phyloP scores from a whole-genome alignment of 164 flowering plant genomes.

The Stephania japonica region DNA sequence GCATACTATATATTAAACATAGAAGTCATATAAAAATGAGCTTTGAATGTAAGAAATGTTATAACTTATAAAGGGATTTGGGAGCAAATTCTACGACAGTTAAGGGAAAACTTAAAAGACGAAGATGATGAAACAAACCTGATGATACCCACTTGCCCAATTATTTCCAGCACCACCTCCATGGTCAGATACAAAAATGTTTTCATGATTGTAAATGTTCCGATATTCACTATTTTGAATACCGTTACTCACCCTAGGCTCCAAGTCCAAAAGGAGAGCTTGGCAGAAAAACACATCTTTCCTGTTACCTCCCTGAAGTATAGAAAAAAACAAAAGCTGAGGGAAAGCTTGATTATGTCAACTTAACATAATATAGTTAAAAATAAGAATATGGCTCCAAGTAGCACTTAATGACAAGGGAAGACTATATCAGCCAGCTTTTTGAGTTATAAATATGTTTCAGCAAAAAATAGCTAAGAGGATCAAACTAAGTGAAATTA shows the following conservation, averaged over 20 bases:
- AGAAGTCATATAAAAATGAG: no score
- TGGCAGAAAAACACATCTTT: slow-evolving; percentile 99
- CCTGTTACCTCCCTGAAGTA: slow-evolving; percentile 95
- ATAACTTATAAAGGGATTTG: not conserved
- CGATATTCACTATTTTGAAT: slow-evolving; percentile 94
- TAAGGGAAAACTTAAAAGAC: not conserved
- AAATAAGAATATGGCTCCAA: slow-evolving; percentile 33
- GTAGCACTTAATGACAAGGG: no score
- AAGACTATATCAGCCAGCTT: no score
- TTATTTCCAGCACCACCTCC: slow-evolving; percentile 99
- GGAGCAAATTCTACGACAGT: not conserved
- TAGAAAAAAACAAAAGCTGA: slow-evolving; percentile 8
- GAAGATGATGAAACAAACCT: slow-evolving; percentile 21
- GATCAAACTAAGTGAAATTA: no score
- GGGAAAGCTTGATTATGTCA: no score
- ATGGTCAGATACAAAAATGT: slow-evolving; percentile 81
- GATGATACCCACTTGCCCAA: slow-evolving; percentile 99
- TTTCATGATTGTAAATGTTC: slow-evolving; percentile 93
- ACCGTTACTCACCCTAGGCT: slow-evolving; percentile 95
- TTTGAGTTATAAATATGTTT: no score
- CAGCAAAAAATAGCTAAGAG: no score
- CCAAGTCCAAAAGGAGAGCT: slow-evolving; percentile 93
- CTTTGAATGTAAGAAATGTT: not conserved
- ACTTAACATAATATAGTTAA: no score
- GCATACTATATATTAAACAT: no score